Percentiles rank a stretch among this genome's conserved stretches.
These are phyloP conservation scores for Xylaria sp. DNA, from an alignment of 2,329 filamentous ascomycete species.

Conservation along the genomic window DNA sequence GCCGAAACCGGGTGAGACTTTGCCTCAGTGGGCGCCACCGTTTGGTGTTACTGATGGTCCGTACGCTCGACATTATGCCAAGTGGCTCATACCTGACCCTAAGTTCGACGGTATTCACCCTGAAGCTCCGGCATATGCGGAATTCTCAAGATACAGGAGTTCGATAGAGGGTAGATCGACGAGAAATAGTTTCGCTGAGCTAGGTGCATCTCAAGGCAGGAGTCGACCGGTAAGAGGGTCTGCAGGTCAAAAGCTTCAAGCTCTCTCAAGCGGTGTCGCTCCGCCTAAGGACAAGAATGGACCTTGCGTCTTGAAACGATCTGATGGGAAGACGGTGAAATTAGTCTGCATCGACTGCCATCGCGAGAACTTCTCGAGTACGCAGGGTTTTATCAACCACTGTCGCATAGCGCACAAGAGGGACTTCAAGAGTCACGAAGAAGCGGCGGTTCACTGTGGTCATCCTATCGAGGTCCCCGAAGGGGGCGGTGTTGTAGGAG, in stretches of 20 bases:
- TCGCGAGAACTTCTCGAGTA: slow-evolving; percentile 90
- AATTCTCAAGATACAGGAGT: slow-evolving; percentile 47
- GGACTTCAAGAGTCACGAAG: slow-evolving; percentile 95
- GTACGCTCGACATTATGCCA: slow-evolving; percentile 91
- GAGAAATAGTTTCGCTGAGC: slow-evolving; percentile 71
- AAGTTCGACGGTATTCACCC: slow-evolving; percentile 74
- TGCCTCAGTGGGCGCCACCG: slow-evolving; percentile 78
- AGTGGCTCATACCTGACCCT: slow-evolving; percentile 90
- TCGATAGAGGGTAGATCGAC: slow-evolving; percentile 74
- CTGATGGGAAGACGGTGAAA: slow-evolving; percentile 85
- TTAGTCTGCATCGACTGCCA: slow-evolving; percentile 88
- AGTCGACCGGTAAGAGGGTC: slow-evolving; percentile 52
- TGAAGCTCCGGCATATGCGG: slow-evolving; percentile 47
- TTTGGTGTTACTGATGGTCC: slow-evolving; percentile 92
- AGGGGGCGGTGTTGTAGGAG: slow-evolving; percentile 49
- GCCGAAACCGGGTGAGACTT: slow-evolving; percentile 61
- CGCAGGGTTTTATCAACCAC: slow-evolving; percentile 99
- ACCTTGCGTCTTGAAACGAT: slow-evolving; percentile 82
- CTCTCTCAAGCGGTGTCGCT: slow-evolving; percentile 71
- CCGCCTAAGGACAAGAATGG: slow-evolving; percentile 79
- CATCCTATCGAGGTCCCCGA: slow-evolving; percentile 76
- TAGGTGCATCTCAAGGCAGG: slow-evolving; percentile 48
- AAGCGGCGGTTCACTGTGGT: slow-evolving; percentile 85
- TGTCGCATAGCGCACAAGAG: slow-evolving; percentile 93
- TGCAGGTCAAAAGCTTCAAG: slow-evolving; percentile 66